Conservation (phyloP, 495 filamentous ascomycete genomes). For the Neohortaea acidophila region DNA sequence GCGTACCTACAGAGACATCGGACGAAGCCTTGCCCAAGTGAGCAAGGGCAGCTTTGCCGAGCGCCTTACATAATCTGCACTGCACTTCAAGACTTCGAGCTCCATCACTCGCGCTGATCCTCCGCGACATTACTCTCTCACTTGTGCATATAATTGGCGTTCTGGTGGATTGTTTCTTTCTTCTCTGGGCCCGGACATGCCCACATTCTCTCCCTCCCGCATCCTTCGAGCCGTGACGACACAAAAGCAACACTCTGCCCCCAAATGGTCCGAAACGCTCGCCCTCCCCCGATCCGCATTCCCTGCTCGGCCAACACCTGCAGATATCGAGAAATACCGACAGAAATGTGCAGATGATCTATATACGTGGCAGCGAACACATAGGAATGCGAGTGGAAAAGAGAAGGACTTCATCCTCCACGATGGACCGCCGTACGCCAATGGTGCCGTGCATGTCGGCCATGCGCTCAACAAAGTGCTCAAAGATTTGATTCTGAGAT, state of each 20-base stretch:
- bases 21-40: too few species aligned
- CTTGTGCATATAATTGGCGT: too few species aligned
- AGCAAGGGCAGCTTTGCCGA: too few species aligned
- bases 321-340: conserved; percentile 45
- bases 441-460: conserved; percentile 86
- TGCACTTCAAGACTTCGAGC: too few species aligned
- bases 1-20: background rate
- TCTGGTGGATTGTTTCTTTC: too few species aligned
- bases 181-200: conserved; percentile 3
- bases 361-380: conserved; percentile 70
- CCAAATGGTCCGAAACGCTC: conserved; percentile 26
- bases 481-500: conserved; percentile 81
- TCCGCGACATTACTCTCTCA: too few species aligned
- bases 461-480: conserved; percentile 96
- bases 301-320: conserved; percentile 33
- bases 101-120: too few species aligned
- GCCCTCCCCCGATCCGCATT: conserved; percentile 30
- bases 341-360: conserved; percentile 70
- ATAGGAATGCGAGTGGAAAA: conserved; percentile 24
- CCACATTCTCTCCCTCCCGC: conserved; percentile 1
- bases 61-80: too few species aligned
- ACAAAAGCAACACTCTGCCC: background rate
- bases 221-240: conserved; percentile 1
- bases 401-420: conserved; percentile 62
- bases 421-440: conserved; percentile 95